Evolutionary conservation across 2,329 filamentous ascomycete genomes (phyloP).

Genomic region (Cladosporium sp.): DNA sequence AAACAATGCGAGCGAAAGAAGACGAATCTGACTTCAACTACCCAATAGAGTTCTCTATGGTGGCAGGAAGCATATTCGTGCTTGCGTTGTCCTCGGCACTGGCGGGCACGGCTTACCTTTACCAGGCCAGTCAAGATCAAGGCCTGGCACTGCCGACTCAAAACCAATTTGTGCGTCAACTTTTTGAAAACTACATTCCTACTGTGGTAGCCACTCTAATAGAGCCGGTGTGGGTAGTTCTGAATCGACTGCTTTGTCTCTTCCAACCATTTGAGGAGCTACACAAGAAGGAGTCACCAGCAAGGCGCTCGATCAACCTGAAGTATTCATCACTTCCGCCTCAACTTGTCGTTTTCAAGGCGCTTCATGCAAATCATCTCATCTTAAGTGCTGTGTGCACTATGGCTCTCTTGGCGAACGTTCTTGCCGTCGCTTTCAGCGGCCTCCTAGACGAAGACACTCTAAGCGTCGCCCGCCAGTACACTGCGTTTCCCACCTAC

Average conservation of each 20-base stretch:
- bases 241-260: slow-evolving; percentile 56
- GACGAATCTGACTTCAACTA: background rate
- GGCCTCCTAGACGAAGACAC: slow-evolving; percentile 50
- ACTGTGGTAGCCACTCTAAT: slow-evolving; percentile 56
- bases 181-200: slow-evolving; percentile 54
- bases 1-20: background rate
- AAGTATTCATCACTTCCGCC: slow-evolving; percentile 59
- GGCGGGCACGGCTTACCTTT: background rate
- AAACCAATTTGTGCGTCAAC: slow-evolving; percentile 41
- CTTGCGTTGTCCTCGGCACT: background rate
- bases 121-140: background rate
- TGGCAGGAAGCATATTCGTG: background rate
- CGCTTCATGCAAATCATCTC: slow-evolving; percentile 48
- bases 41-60: background rate
- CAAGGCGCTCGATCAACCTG: slow-evolving; percentile 40
- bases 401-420: slow-evolving; percentile 52
- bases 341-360: slow-evolving; percentile 51
- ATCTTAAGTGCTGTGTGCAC: slow-evolving; percentile 50
- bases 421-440: slow-evolving; percentile 55
- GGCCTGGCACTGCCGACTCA: slow-evolving; percentile 41
- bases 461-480: slow-evolving; percentile 23
- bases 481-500: background rate
- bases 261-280: slow-evolving; percentile 58
- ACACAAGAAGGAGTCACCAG: slow-evolving; percentile 40
- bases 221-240: slow-evolving; percentile 57